A percentile compares a stretch with the other conserved stretches of the same genome.
These are phyloP conservation scores for Colletotrichum caudatum DNA, from an alignment of 2,329 filamentous ascomycete genomes.

Conservation along the genomic window DNA sequence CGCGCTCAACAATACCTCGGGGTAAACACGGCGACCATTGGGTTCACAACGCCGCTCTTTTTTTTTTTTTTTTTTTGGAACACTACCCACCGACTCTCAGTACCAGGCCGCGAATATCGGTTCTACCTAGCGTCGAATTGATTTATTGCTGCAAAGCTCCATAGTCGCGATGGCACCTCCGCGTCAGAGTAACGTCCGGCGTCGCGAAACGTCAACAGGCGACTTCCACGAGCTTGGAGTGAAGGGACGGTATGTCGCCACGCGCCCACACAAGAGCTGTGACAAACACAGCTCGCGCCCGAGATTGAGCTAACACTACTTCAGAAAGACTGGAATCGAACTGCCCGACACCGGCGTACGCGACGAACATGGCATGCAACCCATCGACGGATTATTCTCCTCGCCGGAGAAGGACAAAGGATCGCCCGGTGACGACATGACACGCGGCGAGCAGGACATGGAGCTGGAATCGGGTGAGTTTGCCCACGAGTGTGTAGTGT, in stretches of 20 bases:
- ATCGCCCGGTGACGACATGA: conserved; percentile 48
- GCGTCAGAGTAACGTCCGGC: conserved; percentile 32
- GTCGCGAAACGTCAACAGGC: conserved; percentile 50
- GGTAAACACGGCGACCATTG: conserved; percentile 23
- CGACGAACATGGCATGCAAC: conserved; percentile 93
- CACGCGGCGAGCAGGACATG: conserved; percentile 61
- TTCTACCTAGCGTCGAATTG: background rate
- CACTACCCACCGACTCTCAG: background rate
- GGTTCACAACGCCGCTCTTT: conserved; percentile 3
- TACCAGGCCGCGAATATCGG: background rate
- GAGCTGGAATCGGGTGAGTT: conserved; percentile 63
- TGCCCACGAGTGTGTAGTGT: conserved; percentile 21
- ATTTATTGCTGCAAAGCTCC: background rate
- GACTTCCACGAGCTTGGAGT: conserved; percentile 63
- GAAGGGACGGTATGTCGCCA: conserved; percentile 60
- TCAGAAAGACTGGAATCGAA: conserved; percentile 89
- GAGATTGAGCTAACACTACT: conserved; percentile 2
- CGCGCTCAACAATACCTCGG: conserved; percentile 19
- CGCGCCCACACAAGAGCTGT: background rate
- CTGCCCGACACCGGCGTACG: conserved; percentile 82
- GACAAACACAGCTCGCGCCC: background rate
- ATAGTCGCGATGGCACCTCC: conserved; percentile 37
- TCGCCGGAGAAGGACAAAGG: conserved; percentile 73
- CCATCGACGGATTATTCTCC: conserved; percentile 88
- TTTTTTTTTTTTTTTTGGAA: background rate